A percentile compares a stretch with the other conserved stretches of the same genome.
These are phyloP conservation scores for Beverwykella pulmonaria DNA, from an alignment of 495 filamentous ascomycete genomes.

Conservation along the genomic window DNA sequence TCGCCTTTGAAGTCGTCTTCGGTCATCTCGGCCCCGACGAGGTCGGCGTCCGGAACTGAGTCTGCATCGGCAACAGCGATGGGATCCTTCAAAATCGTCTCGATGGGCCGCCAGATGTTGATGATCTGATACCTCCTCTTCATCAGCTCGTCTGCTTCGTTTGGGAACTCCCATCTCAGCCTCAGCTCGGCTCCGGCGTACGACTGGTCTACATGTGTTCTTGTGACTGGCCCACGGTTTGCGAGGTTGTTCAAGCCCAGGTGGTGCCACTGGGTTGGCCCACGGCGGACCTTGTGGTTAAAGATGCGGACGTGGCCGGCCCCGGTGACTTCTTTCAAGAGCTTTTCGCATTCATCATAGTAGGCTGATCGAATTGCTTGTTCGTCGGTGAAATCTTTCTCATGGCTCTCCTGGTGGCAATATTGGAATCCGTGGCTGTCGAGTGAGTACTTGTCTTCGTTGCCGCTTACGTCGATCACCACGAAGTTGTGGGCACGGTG, in stretches of 20 bases:
- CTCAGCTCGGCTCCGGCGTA: conserved; percentile 60
- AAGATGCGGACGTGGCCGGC: conserved; percentile 70
- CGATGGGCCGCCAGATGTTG: conserved; percentile 83
- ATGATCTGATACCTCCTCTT: conserved; percentile 74
- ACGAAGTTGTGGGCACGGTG: conserved; percentile 59
- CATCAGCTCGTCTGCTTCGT: conserved; percentile 60
- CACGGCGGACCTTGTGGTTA: conserved; percentile 85
- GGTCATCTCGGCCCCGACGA: conserved; percentile 72
- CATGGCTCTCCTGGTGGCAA: conserved; percentile 52
- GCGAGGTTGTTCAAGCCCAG: conserved; percentile 43
- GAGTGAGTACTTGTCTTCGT: conserved; percentile 64
- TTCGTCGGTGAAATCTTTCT: conserved; percentile 67
- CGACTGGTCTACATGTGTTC: conserved; percentile 85
- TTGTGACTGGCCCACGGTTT: conserved; percentile 63
- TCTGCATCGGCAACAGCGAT: conserved; percentile 69
- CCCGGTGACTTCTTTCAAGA: conserved; percentile 62
- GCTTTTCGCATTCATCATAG: conserved; percentile 75
- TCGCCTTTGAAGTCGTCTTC: conserved; percentile 72
- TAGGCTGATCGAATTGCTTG: conserved; percentile 64
- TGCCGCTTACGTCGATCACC: conserved; percentile 68
- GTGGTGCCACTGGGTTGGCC: conserved; percentile 44
- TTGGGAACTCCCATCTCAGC: conserved; percentile 63
- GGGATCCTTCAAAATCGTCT: conserved; percentile 55
- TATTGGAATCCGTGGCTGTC: conserved; percentile 74
- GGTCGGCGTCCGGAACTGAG: conserved; percentile 62